Evolutionary conservation across 257 asterid genomes (phyloP).

Genomic region (Salvia rosmarinus): DNA sequence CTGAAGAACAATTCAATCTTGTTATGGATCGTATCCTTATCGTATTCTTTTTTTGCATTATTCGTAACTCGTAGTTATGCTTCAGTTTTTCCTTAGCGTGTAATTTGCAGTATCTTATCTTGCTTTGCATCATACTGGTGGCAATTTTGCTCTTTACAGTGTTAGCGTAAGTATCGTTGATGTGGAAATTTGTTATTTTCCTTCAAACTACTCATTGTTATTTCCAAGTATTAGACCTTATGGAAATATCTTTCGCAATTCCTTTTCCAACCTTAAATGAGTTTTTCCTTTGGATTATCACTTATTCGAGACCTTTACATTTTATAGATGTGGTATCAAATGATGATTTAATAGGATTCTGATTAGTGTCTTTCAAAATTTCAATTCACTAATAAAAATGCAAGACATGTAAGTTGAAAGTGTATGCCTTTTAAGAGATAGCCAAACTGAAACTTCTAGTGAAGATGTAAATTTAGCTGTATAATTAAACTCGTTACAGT

Average conservation of each 20-base stretch:
- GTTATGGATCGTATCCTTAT: conserved; percentile 91
- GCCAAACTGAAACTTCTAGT: not conserved
- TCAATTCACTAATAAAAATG: not conserved
- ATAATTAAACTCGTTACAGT: not conserved
- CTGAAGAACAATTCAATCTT: conserved; percentile 74
- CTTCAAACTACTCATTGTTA: not conserved
- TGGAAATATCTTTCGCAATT: not conserved
- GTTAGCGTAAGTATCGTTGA: conserved; percentile 70
- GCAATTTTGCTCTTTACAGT: conserved; percentile 94
- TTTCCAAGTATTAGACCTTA: not conserved
- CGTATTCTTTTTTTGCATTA: not conserved
- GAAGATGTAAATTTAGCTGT: not conserved
- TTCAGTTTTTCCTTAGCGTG: conserved; percentile 53
- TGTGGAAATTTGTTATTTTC: not conserved
- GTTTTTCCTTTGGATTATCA: not conserved
- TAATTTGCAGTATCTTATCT: conserved; percentile 65
- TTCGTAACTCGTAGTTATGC: conserved; percentile 21
- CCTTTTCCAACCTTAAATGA: not conserved
- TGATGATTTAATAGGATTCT: conserved; percentile 1
- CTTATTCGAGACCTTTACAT: not conserved
- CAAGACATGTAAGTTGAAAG: not conserved
- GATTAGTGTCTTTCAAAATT: not conserved
- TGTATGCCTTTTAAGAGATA: not conserved
- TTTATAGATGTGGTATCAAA: not conserved
- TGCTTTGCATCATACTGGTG: conserved; percentile 77